Evolutionary conservation across 768 basidiomycete species (phyloP).

Genomic region (Boletus rex-veris): DNA sequence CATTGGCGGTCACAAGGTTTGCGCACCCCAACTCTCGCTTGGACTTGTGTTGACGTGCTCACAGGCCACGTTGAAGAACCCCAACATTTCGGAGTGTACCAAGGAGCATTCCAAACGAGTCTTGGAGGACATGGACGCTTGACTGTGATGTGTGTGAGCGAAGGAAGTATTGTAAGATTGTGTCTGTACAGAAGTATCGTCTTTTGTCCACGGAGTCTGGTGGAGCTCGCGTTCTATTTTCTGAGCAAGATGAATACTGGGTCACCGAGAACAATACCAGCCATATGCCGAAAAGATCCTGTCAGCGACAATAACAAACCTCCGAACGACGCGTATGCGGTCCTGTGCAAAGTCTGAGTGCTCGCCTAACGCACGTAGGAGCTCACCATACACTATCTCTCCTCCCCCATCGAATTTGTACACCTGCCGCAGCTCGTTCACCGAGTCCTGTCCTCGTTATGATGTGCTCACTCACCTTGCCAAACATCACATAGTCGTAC

Average conservation of each 20-base stretch:
- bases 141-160: background rate
- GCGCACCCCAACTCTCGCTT: background rate
- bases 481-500: slow-evolving; percentile 99
- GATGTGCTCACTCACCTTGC: slow-evolving; percentile 71
- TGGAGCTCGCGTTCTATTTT: slow-evolving; percentile 42
- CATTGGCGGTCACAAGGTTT: slow-evolving; percentile 22
- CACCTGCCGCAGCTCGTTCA: slow-evolving; percentile 49
- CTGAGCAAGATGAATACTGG: slow-evolving; percentile 88
- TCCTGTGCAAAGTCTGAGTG: slow-evolving; percentile 44
- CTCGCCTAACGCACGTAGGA: background rate
- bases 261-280: slow-evolving; percentile 88
- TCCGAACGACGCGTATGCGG: slow-evolving; percentile 95
- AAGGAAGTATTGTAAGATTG: slow-evolving; percentile 8
- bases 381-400: slow-evolving; percentile 67
- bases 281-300: slow-evolving; percentile 89
- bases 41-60: background rate
- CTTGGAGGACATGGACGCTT: slow-evolving; percentile 5
- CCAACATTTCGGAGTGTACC: slow-evolving; percentile 24
- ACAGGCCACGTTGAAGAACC: slow-evolving; percentile 24
- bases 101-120: slow-evolving; percentile 13
- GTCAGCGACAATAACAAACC: slow-evolving; percentile 92
- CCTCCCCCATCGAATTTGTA: slow-evolving; percentile 93
- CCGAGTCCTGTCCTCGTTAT: background rate
- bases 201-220: too few relatives aligned
- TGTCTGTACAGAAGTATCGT: background rate